Evolutionary conservation across 2,329 filamentous ascomycete species (phyloP), one percentile per base, ranked within the genome.

Genomic region (Lachnellula occidentalis): DNA sequence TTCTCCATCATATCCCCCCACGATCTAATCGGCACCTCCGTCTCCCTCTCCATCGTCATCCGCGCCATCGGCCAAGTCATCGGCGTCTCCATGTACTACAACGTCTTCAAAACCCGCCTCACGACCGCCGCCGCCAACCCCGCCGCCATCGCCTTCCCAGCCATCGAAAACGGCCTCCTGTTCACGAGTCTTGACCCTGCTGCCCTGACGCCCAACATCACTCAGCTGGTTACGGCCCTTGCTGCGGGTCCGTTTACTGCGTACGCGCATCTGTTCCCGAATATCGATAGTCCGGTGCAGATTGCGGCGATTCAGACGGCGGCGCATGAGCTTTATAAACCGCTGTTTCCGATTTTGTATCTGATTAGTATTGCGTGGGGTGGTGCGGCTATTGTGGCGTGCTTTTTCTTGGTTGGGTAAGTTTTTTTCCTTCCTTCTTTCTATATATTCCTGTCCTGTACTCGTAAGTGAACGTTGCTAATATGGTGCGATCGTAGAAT

Each of bases 1-100:
- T 79, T 80, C 15, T 82, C 81, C 6, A 85, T 87, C 62, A 81
- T 86, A 57, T 86, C 81, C 54, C 82, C 84, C 0, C 80, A 83
- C 66, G 83, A 87, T 51, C 75, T 87, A 12, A 86, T 88, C 59
- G 84, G 81, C 6, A 87, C 84, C 1, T 77, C 86, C 47, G 78
- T 83, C 1, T 82, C 85, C 5, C 72, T 88, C 34, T 86, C 84
- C 0, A 76, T 87, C 34, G 79, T 81, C 22, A 79, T 87, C 58
- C 81, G 85, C 39, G 81, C 85, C 53, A 76, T 86, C 34, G 84
- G 84, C 49, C 83, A 83, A 43, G 77, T 78, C 15, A 77, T 87
- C 56, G 84, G 81, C 31, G 84, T 82, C 66, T 74, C 77, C 22
- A 72, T 79, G 51, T 74, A 73, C 63, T 84, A 73, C 70, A 79